A percentile compares a stretch with the other conserved stretches of the same genome.
phyloP scores from a whole-genome alignment of 2,329 filamentous ascomycete genomes.

The Pseudogymnoascus sp. region DNA sequence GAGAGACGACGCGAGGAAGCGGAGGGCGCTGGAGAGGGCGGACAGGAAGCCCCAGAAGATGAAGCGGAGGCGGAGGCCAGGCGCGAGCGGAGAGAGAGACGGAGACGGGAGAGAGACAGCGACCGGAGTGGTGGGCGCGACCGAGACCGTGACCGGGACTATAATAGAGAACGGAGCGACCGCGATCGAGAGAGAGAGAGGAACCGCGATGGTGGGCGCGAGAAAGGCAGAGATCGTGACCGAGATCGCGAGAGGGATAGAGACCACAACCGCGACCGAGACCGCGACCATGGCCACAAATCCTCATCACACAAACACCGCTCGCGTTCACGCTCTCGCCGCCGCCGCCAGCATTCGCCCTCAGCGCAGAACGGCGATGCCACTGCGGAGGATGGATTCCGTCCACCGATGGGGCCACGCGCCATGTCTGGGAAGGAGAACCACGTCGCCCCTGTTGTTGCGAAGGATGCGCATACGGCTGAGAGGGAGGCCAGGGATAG shows the following conservation, averaged over 20 bases:
- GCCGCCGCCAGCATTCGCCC: neutral
- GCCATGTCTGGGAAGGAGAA: constrained; percentile 1
- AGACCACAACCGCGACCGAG: constrained; percentile 21
- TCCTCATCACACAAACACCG: constrained; percentile 15
- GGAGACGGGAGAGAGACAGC: constrained; percentile 37
- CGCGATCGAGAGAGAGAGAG: constrained; percentile 34
- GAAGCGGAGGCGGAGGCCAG: constrained; percentile 36
- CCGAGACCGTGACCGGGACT: constrained; percentile 37
- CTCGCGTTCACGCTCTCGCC: constrained; percentile 5
- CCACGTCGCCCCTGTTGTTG: neutral
- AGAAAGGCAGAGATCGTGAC: constrained; percentile 37
- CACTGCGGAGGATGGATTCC: constrained; percentile 22
- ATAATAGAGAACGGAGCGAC: constrained; percentile 42
- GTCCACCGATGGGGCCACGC: constrained; percentile 34
- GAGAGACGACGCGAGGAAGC: constrained; percentile 28
- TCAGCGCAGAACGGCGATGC: neutral
- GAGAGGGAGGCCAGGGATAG: constrained; percentile 62
- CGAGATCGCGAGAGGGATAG: constrained; percentile 31
- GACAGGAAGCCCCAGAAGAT: constrained; percentile 23
- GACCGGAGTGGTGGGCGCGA: constrained; percentile 38
- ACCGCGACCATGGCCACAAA: constrained; percentile 37
- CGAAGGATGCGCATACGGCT: constrained; percentile 54
- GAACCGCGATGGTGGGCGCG: constrained; percentile 36
- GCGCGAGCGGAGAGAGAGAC: constrained; percentile 48
- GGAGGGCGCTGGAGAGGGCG: constrained; percentile 27